Base-by-base conservation (phyloP, 208 protist genomes). In the Crithidia acanthocephali region DNA sequence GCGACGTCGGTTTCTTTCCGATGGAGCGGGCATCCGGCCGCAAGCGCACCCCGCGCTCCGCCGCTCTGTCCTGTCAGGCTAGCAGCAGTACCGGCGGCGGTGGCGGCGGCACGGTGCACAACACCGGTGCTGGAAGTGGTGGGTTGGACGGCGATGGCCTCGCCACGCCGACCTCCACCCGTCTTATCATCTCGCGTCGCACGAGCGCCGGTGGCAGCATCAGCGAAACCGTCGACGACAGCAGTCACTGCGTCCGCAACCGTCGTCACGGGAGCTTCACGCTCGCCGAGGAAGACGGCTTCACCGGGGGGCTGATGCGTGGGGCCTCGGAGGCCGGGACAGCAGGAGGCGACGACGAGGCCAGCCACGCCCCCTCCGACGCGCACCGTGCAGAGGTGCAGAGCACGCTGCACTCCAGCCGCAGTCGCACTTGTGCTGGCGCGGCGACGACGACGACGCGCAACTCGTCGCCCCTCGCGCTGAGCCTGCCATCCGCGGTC, bases 321-420 rank as follows among this genome's bases (percentile, higher is more conserved):
- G 11, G 35, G 27, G 13, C 44, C 16, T 25, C 8, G 23, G 60
- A 40, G 0, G 47, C 35, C 8, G 35, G 0, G 4, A 32, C 15
- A 32, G 30, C 30, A 22, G 30, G 3, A 1, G 30, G 15, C 1
- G 50, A 56, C 2, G 62, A 56, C n/a, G 50, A 58, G 27, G 13
- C 62, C 4, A 16, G 4, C 27, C n/a, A 56, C 23, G 15, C 23
- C 18, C 20, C 4, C 2, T 1, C 22, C 1, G 62, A 68, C 2
- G 48, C 15, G 9, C 62, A 48, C 48, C 15, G 22, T 16, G 48
- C 6, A 0, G 62, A 68, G 48, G 32, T 58, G 62, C 62, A 68
- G 35, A 68, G 62, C 50, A 68, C 48, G 13, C 20, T 68, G 62
- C 48, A 68, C 62, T 68, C 62, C 8, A 68, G 30, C 35, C 62